Base-by-base conservation (phyloP, 257 asterid species). In the Plantago elongata region DNA sequence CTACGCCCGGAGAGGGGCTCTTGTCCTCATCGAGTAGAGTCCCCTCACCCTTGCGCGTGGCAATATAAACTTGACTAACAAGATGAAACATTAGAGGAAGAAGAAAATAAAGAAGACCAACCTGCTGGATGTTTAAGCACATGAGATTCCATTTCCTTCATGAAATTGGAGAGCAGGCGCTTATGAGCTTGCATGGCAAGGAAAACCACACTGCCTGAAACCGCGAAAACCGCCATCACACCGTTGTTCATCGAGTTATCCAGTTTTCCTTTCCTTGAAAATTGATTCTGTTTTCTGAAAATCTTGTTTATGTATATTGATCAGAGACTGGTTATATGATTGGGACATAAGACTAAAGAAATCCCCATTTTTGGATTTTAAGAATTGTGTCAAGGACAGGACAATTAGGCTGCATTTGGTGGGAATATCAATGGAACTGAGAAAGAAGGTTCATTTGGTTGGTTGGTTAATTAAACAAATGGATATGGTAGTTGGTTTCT, bases 171-270 rank as follows among this genome's bases (percentile, higher is more conserved):
- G 62, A 88, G 89, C 45, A 88, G 87, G 65, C 88, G 95, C 40
- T 91, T 83, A 65, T 91, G 96, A 9, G 73, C 82, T 69, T 83
- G 95, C 71, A 86, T 75, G 74, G 98, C 86, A 11, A 91, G 78
- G 50, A 91, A 74, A 40, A 74, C 94, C 1, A 90, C 98, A 78
- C 95, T 85, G 11, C 92, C 95, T 0, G 97, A 90, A 52, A 85
- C 97, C 46, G 94, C 96, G 65, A 84, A 87, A 74, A 88, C 98
- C 4, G 92, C 88, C 85, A 90, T 66, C 37, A 75, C 79, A 54
- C 95, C 91, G 6, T 85, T 65, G 51, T 83, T 79, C 40, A 82
- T 11, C 3, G 91, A 85, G 70, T 57, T 74, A 40, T 76, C 81
- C 96, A 86, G 82, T n/a, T 13, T 30, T 45, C 27, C 2, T 11